Evolutionary conservation across 176 grass and related monocot species (phyloP), one percentile per base, ranked within the genome.

Genomic region (Avena atlantica): DNA sequence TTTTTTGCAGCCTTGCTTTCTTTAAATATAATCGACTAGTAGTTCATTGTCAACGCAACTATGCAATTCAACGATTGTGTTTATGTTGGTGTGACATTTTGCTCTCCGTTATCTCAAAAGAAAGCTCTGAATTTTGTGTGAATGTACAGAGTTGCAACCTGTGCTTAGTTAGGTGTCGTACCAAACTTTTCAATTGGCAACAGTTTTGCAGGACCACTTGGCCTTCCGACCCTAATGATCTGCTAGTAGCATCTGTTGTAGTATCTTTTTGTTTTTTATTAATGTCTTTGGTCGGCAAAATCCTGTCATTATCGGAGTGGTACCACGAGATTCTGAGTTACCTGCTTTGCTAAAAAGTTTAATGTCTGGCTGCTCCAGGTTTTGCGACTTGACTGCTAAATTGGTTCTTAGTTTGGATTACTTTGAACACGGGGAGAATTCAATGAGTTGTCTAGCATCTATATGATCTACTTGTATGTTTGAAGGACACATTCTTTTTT

Each of bases 251-350:
- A n/a, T 76, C 34, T 75, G 49, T 21, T 0, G 27, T 59, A 10
- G 27, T 59, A n/a, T 67, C 64, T 42, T 11, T 79, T 87, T 87
- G 19, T 66, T 75, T 48, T 59, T 84, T 80, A 64, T 84, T 80
- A 64, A 74, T 20, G 24, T 89, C 70, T 59, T 81, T 89, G 60
- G 61, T 76, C 19, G 1, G 48, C 81, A 45, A 8, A 45, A 77
- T 86, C 49, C 60, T 61, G 59, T 76, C 49, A 90, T 52, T 55
- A 83, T 74, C 34, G 20, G 57, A 29, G n/a, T 73, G 31, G 70
- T 87, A 48, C 12, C 12, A 37, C 68, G 13, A 23, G 47, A 31
- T 74, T 21, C 19, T 11, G 25, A 75, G 40, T 49, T 57, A 79
- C 51, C 36, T 31, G 16, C 20, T 49, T 79, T 79, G 25, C 63